Evolutionary conservation across 2,329 filamentous ascomycete species (phyloP), one percentile per base, ranked within the genome.

Genomic region (Trichoderma lentiforme): DNA sequence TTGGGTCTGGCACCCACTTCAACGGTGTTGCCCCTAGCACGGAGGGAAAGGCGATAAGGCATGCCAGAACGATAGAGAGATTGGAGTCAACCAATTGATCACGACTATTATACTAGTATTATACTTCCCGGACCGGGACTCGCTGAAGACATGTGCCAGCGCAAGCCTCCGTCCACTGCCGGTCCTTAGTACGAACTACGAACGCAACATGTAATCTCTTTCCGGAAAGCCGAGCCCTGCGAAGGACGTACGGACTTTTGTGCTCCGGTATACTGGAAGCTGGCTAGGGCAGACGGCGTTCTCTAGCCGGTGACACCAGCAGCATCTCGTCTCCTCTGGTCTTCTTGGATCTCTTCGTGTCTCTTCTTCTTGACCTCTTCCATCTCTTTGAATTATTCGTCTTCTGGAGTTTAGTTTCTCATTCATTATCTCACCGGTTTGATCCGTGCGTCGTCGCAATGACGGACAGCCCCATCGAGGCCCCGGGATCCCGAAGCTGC

Each of bases 1-100:
- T 64, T 63, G 71, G 62, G 36, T n/a, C 69, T 7, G 53, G 69
- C 69, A 65, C 62, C 69, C 69, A 71, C 69, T 71, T 71, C 61
- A 58, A 66, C 26, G 34, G 21, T 47, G 58, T n/a, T 34, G 26
- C 56, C 56, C 68, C 68, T 71, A 70, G 43, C 28, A 51, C 18
- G n/a, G 53, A 39, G 21, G 30, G 43, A 39, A 60, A 66, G n/a
- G 69, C 67, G 67, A 70, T 70, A 70, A 70, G 66, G 56, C 51
- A 15, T 36, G 47, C 57, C 28, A 60, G 56, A 32, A 24, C 21
- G 34, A 36, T 63, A 7, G 32, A 39, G 58, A 39, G 34, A 32
- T 24, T 32, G 28, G 18, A 32, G 14, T 34, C 32, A 21, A 60
- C 57, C 57, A 34, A 60, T 60, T 60, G 57, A 32, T 34, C 57